These are phyloP conservation scores for Melampsora americana DNA, from an alignment of 1,284 basidiomycete genomes.

Conservation along the genomic window DNA sequence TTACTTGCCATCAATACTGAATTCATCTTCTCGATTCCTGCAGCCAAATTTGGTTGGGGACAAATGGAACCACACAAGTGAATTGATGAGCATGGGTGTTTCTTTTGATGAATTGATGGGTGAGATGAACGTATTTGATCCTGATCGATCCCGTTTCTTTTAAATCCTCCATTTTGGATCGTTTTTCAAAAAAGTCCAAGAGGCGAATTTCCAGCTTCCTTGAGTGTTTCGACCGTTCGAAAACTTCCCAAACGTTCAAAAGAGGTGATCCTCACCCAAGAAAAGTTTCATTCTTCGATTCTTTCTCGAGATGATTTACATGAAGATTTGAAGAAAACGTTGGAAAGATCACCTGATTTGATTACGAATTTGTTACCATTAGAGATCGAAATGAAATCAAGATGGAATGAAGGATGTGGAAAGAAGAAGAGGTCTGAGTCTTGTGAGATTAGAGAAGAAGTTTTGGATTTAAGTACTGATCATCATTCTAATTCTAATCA, in stretches of 20 bases:
- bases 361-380: background rate
- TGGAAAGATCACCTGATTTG: background rate
- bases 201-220: background rate
- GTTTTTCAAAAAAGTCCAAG: too few relatives aligned
- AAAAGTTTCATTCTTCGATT: background rate
- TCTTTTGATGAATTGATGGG: background rate
- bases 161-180: background rate
- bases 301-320: background rate
- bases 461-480: too few relatives aligned
- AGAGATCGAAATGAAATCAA: background rate
- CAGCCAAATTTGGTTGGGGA: conserved; percentile 24
- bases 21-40: conserved; percentile 16
- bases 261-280: background rate
- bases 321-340: background rate
- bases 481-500: too few relatives aligned
- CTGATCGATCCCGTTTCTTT: background rate
- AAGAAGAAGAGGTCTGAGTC: background rate
- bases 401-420: background rate
- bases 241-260: background rate
- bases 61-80: conserved; percentile 24
- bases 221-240: background rate
- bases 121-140: background rate
- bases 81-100: background rate
- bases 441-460: too few relatives aligned
- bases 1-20: conserved; percentile 31